Evolutionary conservation across 2,329 filamentous ascomycete species (phyloP).

Genomic region (Ceratocystis destructans): DNA sequence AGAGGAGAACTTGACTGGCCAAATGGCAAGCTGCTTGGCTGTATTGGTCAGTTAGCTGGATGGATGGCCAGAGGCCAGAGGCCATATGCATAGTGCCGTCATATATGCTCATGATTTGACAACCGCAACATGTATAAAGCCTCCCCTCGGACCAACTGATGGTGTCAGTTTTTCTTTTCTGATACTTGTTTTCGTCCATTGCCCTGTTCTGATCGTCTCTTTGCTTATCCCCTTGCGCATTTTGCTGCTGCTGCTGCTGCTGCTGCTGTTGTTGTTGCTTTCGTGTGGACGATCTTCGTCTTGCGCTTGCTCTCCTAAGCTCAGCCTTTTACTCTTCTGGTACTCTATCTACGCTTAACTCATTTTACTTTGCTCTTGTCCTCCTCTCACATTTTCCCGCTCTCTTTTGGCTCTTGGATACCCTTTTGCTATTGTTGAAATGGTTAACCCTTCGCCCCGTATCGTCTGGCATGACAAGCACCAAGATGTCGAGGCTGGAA

Average conservation of each 20-base stretch:
- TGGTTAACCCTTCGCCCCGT: conserved; percentile 12
- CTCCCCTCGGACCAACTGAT: background rate
- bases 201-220: background rate
- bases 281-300: conserved; percentile 17
- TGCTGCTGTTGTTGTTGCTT: conserved; percentile 11
- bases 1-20: background rate
- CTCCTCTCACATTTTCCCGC: background rate
- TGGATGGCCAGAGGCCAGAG: background rate
- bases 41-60: background rate
- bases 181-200: background rate
- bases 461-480: conserved; percentile 13
- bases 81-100: conserved; percentile 3
- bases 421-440: background rate
- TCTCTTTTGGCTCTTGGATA: background rate
- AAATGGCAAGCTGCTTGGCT: background rate
- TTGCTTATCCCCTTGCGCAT: background rate
- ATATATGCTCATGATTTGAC: background rate
- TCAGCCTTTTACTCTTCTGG: background rate
- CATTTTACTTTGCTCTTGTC: background rate
- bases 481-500: conserved; percentile 15
- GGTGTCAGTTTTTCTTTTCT: background rate
- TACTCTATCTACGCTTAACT: background rate
- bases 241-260: conserved; percentile 9
- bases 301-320: conserved; percentile 15
- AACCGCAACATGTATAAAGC: background rate